phyloP scores from a whole-genome alignment of 108 stramenopile genomes.

The Skeletonema menzelii region DNA sequence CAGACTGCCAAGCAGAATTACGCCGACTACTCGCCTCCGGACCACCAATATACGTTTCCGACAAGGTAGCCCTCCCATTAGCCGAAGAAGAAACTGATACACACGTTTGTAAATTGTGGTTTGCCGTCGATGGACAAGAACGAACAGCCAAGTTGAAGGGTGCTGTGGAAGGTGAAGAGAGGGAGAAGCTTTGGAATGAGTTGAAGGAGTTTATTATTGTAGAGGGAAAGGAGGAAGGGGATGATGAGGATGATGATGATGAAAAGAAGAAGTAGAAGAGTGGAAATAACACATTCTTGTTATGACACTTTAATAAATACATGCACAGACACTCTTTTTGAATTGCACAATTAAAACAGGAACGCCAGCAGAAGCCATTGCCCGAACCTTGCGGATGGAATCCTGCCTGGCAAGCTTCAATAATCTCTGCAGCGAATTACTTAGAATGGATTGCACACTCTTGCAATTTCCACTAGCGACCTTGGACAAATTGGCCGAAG shows the following conservation, averaged over 20 bases:
- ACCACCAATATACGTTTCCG: slow-evolving; percentile 76
- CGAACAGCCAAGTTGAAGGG: slow-evolving; percentile 63
- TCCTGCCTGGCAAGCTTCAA: no score
- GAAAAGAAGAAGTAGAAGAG: slow-evolving; percentile 20
- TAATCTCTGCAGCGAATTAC: not conserved
- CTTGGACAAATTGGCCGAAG: slow-evolving; percentile 30
- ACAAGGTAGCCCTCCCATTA: slow-evolving; percentile 71
- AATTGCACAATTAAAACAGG: not conserved
- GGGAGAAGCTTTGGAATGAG: slow-evolving; percentile 67
- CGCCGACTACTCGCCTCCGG: slow-evolving; percentile 65
- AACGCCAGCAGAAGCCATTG: no score
- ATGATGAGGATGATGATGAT: slow-evolving; percentile 76
- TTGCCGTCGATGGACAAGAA: slow-evolving; percentile 56
- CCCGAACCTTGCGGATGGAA: no score
- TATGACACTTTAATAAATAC: not conserved
- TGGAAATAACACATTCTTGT: not conserved
- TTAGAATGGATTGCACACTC: slow-evolving; percentile 36
- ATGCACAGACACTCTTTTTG: not conserved
- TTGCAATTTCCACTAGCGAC: slow-evolving; percentile 25
- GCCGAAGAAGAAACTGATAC: slow-evolving; percentile 56
- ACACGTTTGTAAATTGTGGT: slow-evolving; percentile 74
- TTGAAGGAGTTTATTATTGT: slow-evolving; percentile 76
- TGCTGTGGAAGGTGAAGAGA: slow-evolving; percentile 71
- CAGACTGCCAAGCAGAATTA: slow-evolving; percentile 84
- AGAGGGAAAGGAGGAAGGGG: slow-evolving; percentile 76